These are phyloP conservation scores for Cantharellus cinnabarinus DNA, from an alignment of 768 basidiomycete species.

Conservation along the genomic window DNA sequence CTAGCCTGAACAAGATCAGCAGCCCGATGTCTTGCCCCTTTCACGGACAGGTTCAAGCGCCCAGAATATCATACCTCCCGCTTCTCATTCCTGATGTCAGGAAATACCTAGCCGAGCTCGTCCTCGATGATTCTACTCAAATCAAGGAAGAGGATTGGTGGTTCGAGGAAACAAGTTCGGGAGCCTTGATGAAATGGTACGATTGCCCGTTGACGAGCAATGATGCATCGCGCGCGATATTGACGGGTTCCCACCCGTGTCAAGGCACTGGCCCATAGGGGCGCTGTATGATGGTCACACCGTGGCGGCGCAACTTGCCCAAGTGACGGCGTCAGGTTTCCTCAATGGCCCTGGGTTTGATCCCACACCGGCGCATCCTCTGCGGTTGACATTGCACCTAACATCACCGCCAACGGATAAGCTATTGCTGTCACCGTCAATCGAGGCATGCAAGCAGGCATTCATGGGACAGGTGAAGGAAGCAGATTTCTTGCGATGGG, in stretches of 20 bases:
- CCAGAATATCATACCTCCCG: constrained; percentile 84
- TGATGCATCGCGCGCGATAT: background rate
- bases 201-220: constrained; percentile 11
- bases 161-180: constrained; percentile 74
- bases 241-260: background rate
- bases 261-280: constrained; percentile 96
- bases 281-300: constrained; percentile 77
- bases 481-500: constrained; percentile 93
- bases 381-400: constrained; percentile 71
- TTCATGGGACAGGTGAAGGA: constrained; percentile 96
- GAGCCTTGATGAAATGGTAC: constrained; percentile 71
- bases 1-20: background rate
- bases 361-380: constrained; percentile 28
- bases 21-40: background rate
- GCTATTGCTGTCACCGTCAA: constrained; percentile 54
- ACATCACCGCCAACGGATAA: constrained; percentile 75
- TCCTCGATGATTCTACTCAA: constrained; percentile 70
- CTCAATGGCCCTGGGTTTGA: constrained; percentile 19
- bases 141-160: constrained; percentile 89
- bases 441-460: constrained; percentile 77
- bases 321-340: constrained; percentile 20
- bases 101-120: constrained; percentile 75
- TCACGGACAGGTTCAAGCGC: constrained; percentile 30
- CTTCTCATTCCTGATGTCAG: constrained; percentile 76
- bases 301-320: constrained; percentile 28